phyloP scores from a whole-genome alignment of 192 early-diverging fungal genomes.

The Powellomyces hirtus region DNA sequence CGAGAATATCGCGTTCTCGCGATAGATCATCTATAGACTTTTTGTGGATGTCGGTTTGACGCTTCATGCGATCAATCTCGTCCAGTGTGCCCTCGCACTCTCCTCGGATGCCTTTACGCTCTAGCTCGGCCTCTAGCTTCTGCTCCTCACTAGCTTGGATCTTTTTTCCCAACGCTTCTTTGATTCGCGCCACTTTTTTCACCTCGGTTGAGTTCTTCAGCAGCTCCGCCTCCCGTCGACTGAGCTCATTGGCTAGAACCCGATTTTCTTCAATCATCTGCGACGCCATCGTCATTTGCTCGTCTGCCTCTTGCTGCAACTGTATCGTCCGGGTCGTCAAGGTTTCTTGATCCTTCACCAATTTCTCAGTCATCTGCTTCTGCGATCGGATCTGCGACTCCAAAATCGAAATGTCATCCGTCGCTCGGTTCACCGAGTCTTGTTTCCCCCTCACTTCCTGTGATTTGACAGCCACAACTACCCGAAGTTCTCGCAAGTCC shows the following conservation, averaged over 20 bases:
- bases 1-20: conserved; percentile 51
- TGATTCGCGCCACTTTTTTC: conserved; percentile 46
- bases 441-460: conserved; percentile 60
- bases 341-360: conserved; percentile 51
- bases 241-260: conserved; percentile 38
- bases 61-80: conserved; percentile 40
- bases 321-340: conserved; percentile 47
- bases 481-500: conserved; percentile 56
- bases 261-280: conserved; percentile 53
- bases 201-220: conserved; percentile 45
- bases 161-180: conserved; percentile 56
- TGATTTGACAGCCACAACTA: conserved; percentile 56
- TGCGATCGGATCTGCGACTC: conserved; percentile 55
- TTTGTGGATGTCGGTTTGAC: conserved; percentile 41
- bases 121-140: conserved; percentile 49
- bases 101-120: conserved; percentile 41
- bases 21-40: conserved; percentile 55
- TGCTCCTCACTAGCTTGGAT: conserved; percentile 55
- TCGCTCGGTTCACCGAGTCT: conserved; percentile 56
- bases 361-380: conserved; percentile 55
- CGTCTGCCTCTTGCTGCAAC: conserved; percentile 56
- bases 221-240: conserved; percentile 44
- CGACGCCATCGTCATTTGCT: conserved; percentile 50
- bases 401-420: conserved; percentile 54
- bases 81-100: conserved; percentile 38